Evolutionary conservation across 2,329 filamentous ascomycete genomes (phyloP).

Genomic region (Hortaea werneckii): DNA sequence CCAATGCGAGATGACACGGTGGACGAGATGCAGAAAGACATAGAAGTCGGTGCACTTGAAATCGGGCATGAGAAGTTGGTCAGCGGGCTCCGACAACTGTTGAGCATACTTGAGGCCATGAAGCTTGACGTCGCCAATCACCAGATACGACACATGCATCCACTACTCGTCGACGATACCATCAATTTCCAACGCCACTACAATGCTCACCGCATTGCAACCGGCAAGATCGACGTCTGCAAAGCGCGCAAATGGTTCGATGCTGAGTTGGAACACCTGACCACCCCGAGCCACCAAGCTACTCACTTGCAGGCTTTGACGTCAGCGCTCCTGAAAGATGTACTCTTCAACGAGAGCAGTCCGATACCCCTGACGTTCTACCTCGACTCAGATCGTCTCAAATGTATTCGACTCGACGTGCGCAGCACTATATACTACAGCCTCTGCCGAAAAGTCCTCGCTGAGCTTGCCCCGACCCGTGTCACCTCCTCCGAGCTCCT

Average conservation of each 20-base stretch:
- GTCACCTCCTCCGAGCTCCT: constrained; percentile 21
- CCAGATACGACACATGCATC: constrained; percentile 79
- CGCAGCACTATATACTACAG: constrained; percentile 45
- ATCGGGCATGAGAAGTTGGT: constrained; percentile 64
- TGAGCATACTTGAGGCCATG: constrained; percentile 88
- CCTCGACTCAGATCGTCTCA: constrained; percentile 46
- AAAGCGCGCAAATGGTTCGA: constrained; percentile 31
- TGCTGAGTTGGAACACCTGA: constrained; percentile 14
- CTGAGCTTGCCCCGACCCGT: constrained; percentile 16
- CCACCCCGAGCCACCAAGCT: neutral
- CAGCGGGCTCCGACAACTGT: constrained; percentile 65
- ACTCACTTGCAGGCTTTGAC: constrained; percentile 19
- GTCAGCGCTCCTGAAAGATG: constrained; percentile 21
- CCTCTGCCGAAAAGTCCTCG: constrained; percentile 45
- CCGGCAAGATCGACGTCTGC: constrained; percentile 30
- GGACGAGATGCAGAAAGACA: constrained; percentile 75
- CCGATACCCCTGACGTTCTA: constrained; percentile 47
- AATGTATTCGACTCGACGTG: constrained; percentile 41
- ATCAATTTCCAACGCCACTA: constrained; percentile 84
- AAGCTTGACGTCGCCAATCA: constrained; percentile 97
- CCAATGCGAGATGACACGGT: constrained; percentile 90
- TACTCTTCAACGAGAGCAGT: constrained; percentile 39
- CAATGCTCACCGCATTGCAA: constrained; percentile 61
- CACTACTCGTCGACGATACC: constrained; percentile 80
- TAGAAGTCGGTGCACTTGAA: constrained; percentile 62